Evolutionary conservation across 805 yeast genomes (phyloP).

Genomic region (Starmerella vitae): DNA sequence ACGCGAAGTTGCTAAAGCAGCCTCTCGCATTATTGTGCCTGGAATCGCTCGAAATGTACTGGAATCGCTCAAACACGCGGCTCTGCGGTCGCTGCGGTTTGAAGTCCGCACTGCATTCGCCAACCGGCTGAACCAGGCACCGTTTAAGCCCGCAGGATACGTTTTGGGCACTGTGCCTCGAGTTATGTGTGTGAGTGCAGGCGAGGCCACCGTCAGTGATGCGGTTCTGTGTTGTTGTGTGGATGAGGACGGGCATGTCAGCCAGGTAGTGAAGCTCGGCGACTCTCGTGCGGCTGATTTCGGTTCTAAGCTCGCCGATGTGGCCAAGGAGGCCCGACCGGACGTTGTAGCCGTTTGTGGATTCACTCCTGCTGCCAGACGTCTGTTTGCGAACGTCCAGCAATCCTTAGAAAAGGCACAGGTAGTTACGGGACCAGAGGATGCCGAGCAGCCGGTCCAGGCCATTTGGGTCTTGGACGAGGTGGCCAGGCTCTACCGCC

Average conservation of each 20-base stretch:
- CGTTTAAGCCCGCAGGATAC: slow-evolving; percentile 67
- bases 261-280: slow-evolving; percentile 65
- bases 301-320: slow-evolving; percentile 44
- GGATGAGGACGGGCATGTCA: slow-evolving; percentile 67
- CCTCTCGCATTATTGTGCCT: slow-evolving; percentile 54
- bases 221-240: slow-evolving; percentile 74
- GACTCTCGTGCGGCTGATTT: slow-evolving; percentile 56
- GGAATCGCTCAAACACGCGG: slow-evolving; percentile 63
- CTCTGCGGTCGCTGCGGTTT: slow-evolving; percentile 55
- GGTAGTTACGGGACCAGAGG: slow-evolving; percentile 25
- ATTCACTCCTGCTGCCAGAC: slow-evolving; percentile 57
- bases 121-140: slow-evolving; percentile 79
- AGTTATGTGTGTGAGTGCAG: slow-evolving; percentile 69
- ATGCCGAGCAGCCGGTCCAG: slow-evolving; percentile 34
- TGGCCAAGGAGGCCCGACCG: slow-evolving; percentile 55
- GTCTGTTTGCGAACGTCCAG: slow-evolving; percentile 41
- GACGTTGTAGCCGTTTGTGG: slow-evolving; percentile 91
- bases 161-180: slow-evolving; percentile 74
- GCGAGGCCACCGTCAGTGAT: slow-evolving; percentile 72
- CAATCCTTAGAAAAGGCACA: slow-evolving; percentile 43
- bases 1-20: slow-evolving; percentile 47
- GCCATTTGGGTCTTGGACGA: slow-evolving; percentile 84
- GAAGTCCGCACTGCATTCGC: slow-evolving; percentile 59
- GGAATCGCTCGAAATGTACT: slow-evolving; percentile 62
- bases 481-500: slow-evolving; percentile 77